These are phyloP conservation scores for Globisporangium radiosum DNA, from an alignment of 352 stramenopile genomes.

Conservation along the genomic window DNA sequence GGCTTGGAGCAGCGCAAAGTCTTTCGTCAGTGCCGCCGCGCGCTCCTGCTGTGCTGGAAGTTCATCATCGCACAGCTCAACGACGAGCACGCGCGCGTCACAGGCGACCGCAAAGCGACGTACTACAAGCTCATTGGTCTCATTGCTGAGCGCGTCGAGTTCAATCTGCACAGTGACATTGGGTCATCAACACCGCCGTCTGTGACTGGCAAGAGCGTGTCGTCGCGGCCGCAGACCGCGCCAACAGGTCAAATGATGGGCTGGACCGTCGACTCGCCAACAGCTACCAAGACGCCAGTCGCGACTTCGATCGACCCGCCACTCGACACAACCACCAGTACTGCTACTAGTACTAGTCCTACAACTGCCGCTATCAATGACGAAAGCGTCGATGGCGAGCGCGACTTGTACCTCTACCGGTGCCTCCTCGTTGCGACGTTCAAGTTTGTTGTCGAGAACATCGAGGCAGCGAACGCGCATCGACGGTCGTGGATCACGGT, in stretches of 20 bases:
- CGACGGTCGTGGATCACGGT: constrained; percentile 48
- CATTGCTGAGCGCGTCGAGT: constrained; percentile 64
- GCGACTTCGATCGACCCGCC: constrained; percentile 2
- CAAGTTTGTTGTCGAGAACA: constrained; percentile 59
- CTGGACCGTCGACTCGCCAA: constrained; percentile 26
- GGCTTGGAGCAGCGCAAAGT: constrained; percentile 34
- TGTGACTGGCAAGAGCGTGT: neutral
- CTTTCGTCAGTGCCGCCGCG: constrained; percentile 52
- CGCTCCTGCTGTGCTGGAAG: constrained; percentile 63
- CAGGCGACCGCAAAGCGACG: constrained; percentile 31
- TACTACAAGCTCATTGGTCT: constrained; percentile 60
- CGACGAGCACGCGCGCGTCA: constrained; percentile 25
- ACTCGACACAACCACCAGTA: constrained; percentile 8
- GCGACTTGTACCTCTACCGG: constrained; percentile 56
- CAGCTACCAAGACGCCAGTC: neutral
- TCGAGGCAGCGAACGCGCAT: constrained; percentile 36
- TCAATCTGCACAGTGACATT: constrained; percentile 31
- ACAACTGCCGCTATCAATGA: constrained; percentile 14
- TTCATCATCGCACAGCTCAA: constrained; percentile 55
- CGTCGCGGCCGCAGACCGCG: constrained; percentile 1
- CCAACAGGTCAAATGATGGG: constrained; percentile 11
- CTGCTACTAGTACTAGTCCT: constrained; percentile 5
- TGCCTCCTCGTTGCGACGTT: constrained; percentile 72
- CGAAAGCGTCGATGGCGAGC: constrained; percentile 34
- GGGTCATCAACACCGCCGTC: constrained; percentile 8